Percentiles rank a stretch among this genome's conserved stretches.
phyloP scores from a whole-genome alignment of 805 yeast genomes.

The Candida sphagnicola region DNA sequence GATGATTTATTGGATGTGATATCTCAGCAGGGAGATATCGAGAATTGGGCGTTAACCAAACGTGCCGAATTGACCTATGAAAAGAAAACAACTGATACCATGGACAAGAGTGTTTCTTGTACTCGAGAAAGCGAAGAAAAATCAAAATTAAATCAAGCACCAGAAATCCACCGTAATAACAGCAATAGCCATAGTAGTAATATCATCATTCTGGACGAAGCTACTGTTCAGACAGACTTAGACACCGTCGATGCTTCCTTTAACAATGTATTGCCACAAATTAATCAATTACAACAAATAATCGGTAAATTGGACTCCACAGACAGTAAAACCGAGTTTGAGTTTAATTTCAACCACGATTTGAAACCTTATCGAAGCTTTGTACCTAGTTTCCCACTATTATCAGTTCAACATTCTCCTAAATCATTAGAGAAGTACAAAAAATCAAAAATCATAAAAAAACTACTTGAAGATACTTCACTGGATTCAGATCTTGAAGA shows the following conservation, averaged over 20 bases:
- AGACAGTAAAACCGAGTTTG: slow-evolving; percentile 16
- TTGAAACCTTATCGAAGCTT: slow-evolving; percentile 25
- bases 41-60: slow-evolving; percentile 49
- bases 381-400: slow-evolving; percentile 33
- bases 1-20: slow-evolving; percentile 49
- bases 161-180: too few relatives aligned
- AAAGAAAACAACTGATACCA: too few relatives aligned
- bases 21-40: slow-evolving; percentile 41
- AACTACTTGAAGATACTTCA: slow-evolving; percentile 1
- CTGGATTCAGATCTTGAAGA: slow-evolving; percentile 3
- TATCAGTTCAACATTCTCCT: slow-evolving; percentile 31
- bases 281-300: neutral
- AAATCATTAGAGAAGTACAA: slow-evolving; percentile 8
- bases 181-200: too few relatives aligned
- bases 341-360: slow-evolving; percentile 27
- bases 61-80: slow-evolving; percentile 35
- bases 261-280: too few relatives aligned
- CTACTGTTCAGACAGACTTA: too few relatives aligned
- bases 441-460: slow-evolving; percentile 1
- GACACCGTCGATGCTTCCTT: too few relatives aligned
- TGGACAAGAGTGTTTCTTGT: too few relatives aligned
- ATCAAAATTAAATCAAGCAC: too few relatives aligned
- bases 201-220: too few relatives aligned
- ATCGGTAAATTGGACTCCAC: neutral
- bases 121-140: too few relatives aligned